Conservation (phyloP, 2,329 filamentous ascomycete genomes). For the Neurospora crassa region DNA sequence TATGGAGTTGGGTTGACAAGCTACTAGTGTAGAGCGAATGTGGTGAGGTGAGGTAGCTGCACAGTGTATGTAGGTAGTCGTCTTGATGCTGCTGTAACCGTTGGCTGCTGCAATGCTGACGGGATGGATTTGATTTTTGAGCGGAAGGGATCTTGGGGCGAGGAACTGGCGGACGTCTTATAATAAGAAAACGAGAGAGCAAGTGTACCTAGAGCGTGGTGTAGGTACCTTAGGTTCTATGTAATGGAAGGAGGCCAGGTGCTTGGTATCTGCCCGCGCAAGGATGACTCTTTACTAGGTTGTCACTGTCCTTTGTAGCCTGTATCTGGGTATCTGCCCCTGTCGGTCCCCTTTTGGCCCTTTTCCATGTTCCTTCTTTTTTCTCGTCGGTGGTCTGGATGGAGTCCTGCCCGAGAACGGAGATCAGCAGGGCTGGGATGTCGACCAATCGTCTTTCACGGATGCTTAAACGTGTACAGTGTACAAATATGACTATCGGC, state of each 20-base stretch:
- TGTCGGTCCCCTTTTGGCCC: neutral
- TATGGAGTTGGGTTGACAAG: neutral
- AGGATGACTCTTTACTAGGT: neutral
- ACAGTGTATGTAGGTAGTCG: neutral
- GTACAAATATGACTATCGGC: neutral
- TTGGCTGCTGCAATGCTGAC: neutral
- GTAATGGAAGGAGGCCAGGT: neutral
- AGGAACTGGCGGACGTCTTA: neutral
- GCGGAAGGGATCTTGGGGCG: neutral
- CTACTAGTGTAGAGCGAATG: neutral
- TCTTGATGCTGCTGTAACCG: neutral
- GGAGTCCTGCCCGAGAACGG: conserved; percentile 17
- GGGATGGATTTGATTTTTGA: neutral
- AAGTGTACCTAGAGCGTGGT: neutral
- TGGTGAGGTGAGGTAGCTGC: neutral
- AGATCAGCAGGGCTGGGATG: conserved; percentile 13
- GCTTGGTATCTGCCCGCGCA: neutral
- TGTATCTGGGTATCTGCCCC: neutral
- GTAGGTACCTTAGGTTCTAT: neutral
- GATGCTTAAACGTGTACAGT: conserved; percentile 3
- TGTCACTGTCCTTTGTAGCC: neutral
- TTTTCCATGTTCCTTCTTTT: neutral
- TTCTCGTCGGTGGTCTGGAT: neutral
- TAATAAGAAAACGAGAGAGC: neutral
- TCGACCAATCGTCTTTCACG: conserved; percentile 20